These are phyloP conservation scores for Francoa sonchifolia DNA, from an alignment of 441 rosid genomes.

Conservation along the genomic window DNA sequence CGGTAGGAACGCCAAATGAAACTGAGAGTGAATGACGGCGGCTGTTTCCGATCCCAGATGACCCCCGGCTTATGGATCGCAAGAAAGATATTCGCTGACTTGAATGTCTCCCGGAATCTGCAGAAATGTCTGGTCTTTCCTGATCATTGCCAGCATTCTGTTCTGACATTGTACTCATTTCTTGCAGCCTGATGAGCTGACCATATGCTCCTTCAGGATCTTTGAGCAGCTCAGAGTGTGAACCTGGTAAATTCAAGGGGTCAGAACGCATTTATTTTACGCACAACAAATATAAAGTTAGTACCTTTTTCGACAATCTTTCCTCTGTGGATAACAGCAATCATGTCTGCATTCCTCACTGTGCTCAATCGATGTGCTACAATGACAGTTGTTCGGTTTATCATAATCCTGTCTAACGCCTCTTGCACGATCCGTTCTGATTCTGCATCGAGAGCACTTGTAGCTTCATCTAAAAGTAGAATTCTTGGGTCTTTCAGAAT, in stretches of 20 bases:
- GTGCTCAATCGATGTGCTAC: slow-evolving; percentile 73
- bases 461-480: slow-evolving; percentile 69
- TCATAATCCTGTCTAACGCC: slow-evolving; percentile 48
- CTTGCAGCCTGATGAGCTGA: slow-evolving; percentile 30
- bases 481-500: slow-evolving; percentile 58
- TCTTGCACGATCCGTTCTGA: slow-evolving; percentile 63
- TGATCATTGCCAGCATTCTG: slow-evolving; percentile 11
- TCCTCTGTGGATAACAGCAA: slow-evolving; percentile 57
- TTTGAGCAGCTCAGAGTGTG: slow-evolving; percentile 44
- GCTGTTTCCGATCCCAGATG: too few relatives aligned
- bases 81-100: too few relatives aligned
- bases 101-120: too few relatives aligned
- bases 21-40: slow-evolving; percentile 24
- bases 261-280: neutral
- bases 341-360: slow-evolving; percentile 46
- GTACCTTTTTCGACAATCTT: slow-evolving; percentile 57
- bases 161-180: slow-evolving; percentile 22
- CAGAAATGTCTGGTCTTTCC: too few relatives aligned
- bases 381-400: slow-evolving; percentile 53
- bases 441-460: slow-evolving; percentile 67
- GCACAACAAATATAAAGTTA: neutral
- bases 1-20: slow-evolving; percentile 29
- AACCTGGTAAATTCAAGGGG: slow-evolving; percentile 27
- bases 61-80: too few relatives aligned
- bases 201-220: slow-evolving; percentile 56